phyloP scores from a whole-genome alignment of 768 basidiomycete genomes.

The Termitomyces sp. region DNA sequence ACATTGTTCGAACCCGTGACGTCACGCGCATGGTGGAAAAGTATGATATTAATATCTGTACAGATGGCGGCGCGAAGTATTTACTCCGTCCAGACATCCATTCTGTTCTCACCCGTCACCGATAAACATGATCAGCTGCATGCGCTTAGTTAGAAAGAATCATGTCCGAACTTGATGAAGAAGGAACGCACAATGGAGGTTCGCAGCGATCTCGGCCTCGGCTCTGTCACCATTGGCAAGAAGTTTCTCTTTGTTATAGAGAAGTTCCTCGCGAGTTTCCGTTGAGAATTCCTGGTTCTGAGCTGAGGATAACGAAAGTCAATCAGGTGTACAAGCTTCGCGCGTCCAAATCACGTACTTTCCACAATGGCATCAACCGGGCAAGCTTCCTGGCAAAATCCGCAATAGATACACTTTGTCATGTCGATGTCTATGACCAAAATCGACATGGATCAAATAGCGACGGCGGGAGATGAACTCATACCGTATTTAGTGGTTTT shows the following conservation, averaged over 20 bases:
- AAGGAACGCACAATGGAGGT: constrained; percentile 60
- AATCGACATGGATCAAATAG: neutral
- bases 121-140: constrained; percentile 83
- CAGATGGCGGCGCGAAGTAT: constrained; percentile 11
- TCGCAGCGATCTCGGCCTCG: constrained; percentile 97
- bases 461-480: constrained; percentile 12
- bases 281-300: constrained; percentile 98
- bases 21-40: constrained; percentile 10
- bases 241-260: constrained; percentile 99
- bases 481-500: constrained; percentile 96
- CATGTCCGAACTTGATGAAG: constrained; percentile 9
- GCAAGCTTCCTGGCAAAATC: constrained; percentile 99
- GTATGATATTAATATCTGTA: constrained; percentile 13
- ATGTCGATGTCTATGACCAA: constrained; percentile 83
- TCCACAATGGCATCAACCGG: constrained; percentile 99
- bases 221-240: constrained; percentile 93
- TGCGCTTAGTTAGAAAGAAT: constrained; percentile 18
- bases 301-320: constrained; percentile 37
- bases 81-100: constrained; percentile 13
- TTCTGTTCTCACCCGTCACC: constrained; percentile 34
- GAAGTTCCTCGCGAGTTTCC: constrained; percentile 95
- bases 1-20: constrained; percentile 4
- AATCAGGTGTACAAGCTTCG: neutral
- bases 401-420: constrained; percentile 99
- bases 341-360: constrained; percentile 49